Percentiles rank a stretch among this genome's conserved stretches.
Conservation (phyloP, 2,329 filamentous ascomycete species). For the Colletotrichum sp. region DNA sequence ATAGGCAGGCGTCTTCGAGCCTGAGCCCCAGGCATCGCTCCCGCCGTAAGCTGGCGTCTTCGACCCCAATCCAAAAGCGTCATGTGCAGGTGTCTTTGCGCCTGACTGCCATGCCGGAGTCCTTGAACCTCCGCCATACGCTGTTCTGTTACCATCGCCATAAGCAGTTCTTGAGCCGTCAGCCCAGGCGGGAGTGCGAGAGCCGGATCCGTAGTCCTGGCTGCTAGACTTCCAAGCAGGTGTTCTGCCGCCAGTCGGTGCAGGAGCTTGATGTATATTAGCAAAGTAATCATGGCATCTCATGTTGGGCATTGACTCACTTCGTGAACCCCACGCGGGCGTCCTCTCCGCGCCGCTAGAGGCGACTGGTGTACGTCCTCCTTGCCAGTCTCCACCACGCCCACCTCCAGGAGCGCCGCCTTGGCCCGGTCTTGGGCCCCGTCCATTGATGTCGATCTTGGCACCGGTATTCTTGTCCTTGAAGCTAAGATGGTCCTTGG, state of each 20-base stretch:
- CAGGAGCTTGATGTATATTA: slow-evolving; percentile 52
- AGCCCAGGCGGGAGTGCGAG: slow-evolving; percentile 74
- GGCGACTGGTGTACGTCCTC: slow-evolving; percentile 72
- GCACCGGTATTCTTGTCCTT: slow-evolving; percentile 84
- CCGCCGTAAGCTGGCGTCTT: slow-evolving; percentile 68
- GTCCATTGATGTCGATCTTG: slow-evolving; percentile 72
- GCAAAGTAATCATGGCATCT: slow-evolving; percentile 1
- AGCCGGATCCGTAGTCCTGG: slow-evolving; percentile 52
- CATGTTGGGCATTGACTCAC: slow-evolving; percentile 51
- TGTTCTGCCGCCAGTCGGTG: slow-evolving; percentile 60
- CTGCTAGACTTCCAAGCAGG: slow-evolving; percentile 62
- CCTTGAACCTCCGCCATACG: slow-evolving; percentile 76
- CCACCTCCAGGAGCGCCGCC: slow-evolving; percentile 44
- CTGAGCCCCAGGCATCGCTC: slow-evolving; percentile 66
- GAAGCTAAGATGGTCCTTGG: slow-evolving; percentile 81
- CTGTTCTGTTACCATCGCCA: slow-evolving; percentile 76
- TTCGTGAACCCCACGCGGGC: slow-evolving; percentile 76
- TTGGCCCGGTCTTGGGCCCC: slow-evolving; percentile 53
- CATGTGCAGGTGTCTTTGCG: slow-evolving; percentile 71
- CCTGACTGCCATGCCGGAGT: slow-evolving; percentile 83
- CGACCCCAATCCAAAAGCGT: slow-evolving; percentile 70
- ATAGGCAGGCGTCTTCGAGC: slow-evolving; percentile 81
- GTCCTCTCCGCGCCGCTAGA: slow-evolving; percentile 68
- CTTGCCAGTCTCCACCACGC: slow-evolving; percentile 60
- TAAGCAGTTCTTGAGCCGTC: slow-evolving; percentile 72